Evolutionary conservation across 129 eudicot species (phyloP), one percentile per base, ranked within the genome.

Genomic region (Mikania micrantha): DNA sequence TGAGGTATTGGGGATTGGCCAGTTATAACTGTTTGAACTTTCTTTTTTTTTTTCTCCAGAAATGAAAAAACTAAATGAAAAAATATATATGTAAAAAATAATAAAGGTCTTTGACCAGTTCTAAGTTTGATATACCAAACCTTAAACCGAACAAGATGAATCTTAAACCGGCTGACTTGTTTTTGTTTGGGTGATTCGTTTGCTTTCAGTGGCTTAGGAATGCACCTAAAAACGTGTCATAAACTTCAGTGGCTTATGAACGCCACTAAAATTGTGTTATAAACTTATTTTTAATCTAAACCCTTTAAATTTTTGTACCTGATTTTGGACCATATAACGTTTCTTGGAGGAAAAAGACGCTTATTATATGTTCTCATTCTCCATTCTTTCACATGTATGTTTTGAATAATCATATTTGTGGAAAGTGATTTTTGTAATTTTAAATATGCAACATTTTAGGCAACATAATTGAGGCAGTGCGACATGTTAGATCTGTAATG

Each of bases 401-500:
- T 60, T 34, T 16, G 29, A 34, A 16, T 31, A 21, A 52, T 21
- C 31, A 8, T 21, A 20, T 15, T 52, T n/a, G 21, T 50, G 31
- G 35, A 16, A 12, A 17, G n/a, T 27, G 25, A 10, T 35, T 34
- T 35, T 24, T 64, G 68, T 4, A 29, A 29, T n/a, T n/a, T n/a
- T n/a, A n/a, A n/a, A n/a, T n/a, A n/a, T n/a, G n/a, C 35, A 21
- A 22, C 34, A 19, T 36, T 54, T 4, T 6, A 74, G 78, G 85
- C 8, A 81, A 81, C 57, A 73, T 81, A 13, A 81, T 81, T 3
- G 85, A 81, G 78, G 85, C 85, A 3, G 85, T 81, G 0, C 64
- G 85, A 0, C 85, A 81, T 21, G 85, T 77, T 5, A 42, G 85
- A 34, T 81, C 81, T 0, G 85, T 80, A 16, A 80, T 67, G 76